Evolutionary conservation across 2,329 filamentous ascomycete genomes (phyloP).

Genomic region (Stachybotrys echinatus): DNA sequence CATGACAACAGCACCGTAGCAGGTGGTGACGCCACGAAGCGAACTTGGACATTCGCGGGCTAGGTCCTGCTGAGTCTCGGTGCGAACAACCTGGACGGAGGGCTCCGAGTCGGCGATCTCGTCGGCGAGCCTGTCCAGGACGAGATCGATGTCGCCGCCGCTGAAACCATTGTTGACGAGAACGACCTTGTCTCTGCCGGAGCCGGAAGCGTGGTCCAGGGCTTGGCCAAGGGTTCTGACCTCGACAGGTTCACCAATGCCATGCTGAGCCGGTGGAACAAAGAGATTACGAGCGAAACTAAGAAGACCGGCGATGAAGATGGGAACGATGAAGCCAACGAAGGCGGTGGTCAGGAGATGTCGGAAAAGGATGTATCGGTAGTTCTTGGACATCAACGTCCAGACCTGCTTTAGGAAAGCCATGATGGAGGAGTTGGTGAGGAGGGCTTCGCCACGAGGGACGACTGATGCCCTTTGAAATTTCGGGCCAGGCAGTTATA

Average conservation of each 20-base stretch:
- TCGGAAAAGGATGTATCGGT: conserved; percentile 51
- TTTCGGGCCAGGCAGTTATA: no score
- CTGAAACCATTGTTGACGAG: conserved; percentile 72
- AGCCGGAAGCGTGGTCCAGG: conserved; percentile 47
- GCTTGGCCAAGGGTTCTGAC: conserved; percentile 62
- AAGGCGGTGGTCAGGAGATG: conserved; percentile 46
- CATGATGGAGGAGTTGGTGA: conserved; percentile 33
- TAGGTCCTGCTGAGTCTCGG: conserved; percentile 53
- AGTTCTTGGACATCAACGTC: conserved; percentile 59
- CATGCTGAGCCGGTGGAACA: conserved; percentile 68
- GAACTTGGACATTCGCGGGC: conserved; percentile 57
- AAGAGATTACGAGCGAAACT: conserved; percentile 79
- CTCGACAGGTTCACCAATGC: conserved; percentile 58
- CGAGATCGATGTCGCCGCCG: conserved; percentile 65
- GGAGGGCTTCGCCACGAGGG: background rate
- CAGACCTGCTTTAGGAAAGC: conserved; percentile 50
- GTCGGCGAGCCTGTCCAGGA: conserved; percentile 60
- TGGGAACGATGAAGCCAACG: conserved; percentile 55
- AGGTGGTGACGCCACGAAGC: conserved; percentile 62
- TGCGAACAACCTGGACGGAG: conserved; percentile 49
- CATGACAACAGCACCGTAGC: conserved; percentile 72
- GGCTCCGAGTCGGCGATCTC: conserved; percentile 45
- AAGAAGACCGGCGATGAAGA: conserved; percentile 54
- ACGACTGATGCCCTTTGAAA: background rate
- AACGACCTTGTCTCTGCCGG: conserved; percentile 62